Conservation (phyloP, 2,329 filamentous ascomycete genomes). For the Stachybotrys chlorohalonatus region DNA sequence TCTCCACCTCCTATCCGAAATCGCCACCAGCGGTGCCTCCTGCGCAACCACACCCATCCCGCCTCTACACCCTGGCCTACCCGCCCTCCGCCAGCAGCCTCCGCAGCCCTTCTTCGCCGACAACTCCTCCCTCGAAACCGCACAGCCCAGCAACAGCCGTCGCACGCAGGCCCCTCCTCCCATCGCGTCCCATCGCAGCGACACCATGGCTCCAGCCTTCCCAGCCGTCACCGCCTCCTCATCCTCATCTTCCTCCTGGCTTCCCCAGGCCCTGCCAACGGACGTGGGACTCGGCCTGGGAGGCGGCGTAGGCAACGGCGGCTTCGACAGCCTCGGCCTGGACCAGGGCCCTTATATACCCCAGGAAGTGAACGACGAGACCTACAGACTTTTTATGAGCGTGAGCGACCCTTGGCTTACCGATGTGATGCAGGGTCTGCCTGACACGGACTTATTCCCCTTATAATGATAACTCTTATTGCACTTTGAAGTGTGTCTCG, state of each 20-base stretch:
- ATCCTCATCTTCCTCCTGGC: conserved; percentile 4
- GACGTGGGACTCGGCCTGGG: conserved; percentile 10
- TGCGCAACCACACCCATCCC: conserved; percentile 6
- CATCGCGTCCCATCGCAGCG: conserved; percentile 1
- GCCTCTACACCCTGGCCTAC: conserved; percentile 7
- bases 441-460: conserved; percentile 23
- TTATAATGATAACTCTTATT: conserved; percentile 13
- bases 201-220: conserved; percentile 15
- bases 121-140: conserved; percentile 9
- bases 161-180: conserved; percentile 2
- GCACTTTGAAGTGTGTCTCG: not conserved
- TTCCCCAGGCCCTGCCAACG: conserved; percentile 7
- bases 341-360: conserved; percentile 10
- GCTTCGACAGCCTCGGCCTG: conserved; percentile 18
- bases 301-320: conserved; percentile 2
- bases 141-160: conserved; percentile 3
- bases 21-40: conserved; percentile 37
- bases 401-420: conserved; percentile 31
- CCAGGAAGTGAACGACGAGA: conserved; percentile 20
- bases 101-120: conserved; percentile 30
- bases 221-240: conserved; percentile 1
- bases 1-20: conserved; percentile 47
- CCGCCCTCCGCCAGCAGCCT: conserved; percentile 8
- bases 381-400: conserved; percentile 19
- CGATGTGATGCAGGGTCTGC: conserved; percentile 25